These are phyloP conservation scores for Xylaria sp. DNA, from an alignment of 2,329 filamentous ascomycete species.

Conservation along the genomic window DNA sequence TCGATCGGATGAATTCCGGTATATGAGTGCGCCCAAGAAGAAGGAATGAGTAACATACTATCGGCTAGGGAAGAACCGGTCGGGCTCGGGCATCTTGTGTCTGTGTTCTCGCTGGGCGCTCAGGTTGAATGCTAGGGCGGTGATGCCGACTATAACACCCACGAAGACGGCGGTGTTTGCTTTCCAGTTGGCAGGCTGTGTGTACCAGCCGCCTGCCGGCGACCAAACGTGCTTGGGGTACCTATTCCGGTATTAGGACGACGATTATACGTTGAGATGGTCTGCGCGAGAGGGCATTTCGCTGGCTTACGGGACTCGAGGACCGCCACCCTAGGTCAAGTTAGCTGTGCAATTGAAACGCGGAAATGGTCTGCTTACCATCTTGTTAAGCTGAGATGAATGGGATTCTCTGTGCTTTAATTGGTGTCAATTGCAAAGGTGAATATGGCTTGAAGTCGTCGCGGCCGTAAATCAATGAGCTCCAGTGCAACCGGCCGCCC, in stretches of 20 bases:
- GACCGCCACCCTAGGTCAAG: slow-evolving; percentile 75
- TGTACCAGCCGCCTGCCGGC: slow-evolving; percentile 96
- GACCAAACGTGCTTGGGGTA: slow-evolving; percentile 99
- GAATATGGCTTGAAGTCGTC: slow-evolving; percentile 25
- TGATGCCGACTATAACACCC: slow-evolving; percentile 73
- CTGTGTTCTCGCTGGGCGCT: slow-evolving; percentile 80
- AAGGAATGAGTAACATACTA: slow-evolving; percentile 65
- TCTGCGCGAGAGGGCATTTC: slow-evolving; percentile 23
- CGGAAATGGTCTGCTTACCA: slow-evolving; percentile 57
- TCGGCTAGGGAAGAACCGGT: slow-evolving; percentile 85
- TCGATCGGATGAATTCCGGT: neutral
- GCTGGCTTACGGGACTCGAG: slow-evolving; percentile 64
- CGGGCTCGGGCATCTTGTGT: slow-evolving; percentile 80
- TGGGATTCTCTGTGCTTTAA: slow-evolving; percentile 46
- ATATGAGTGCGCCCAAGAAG: too few species aligned
- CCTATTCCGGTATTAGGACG: slow-evolving; percentile 56
- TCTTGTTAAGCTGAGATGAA: slow-evolving; percentile 56
- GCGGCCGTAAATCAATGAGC: slow-evolving; percentile 27
- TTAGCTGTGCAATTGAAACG: slow-evolving; percentile 51
- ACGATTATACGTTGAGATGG: slow-evolving; percentile 14
- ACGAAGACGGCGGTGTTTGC: slow-evolving; percentile 84
- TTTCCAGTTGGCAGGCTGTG: slow-evolving; percentile 94
- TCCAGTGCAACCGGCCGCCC: too few species aligned
- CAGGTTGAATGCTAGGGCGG: slow-evolving; percentile 72
- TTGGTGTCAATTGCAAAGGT: slow-evolving; percentile 45